These are phyloP conservation scores for Torrubiella hemipterigena DNA, from an alignment of 2,329 filamentous ascomycete genomes.

Conservation along the genomic window DNA sequence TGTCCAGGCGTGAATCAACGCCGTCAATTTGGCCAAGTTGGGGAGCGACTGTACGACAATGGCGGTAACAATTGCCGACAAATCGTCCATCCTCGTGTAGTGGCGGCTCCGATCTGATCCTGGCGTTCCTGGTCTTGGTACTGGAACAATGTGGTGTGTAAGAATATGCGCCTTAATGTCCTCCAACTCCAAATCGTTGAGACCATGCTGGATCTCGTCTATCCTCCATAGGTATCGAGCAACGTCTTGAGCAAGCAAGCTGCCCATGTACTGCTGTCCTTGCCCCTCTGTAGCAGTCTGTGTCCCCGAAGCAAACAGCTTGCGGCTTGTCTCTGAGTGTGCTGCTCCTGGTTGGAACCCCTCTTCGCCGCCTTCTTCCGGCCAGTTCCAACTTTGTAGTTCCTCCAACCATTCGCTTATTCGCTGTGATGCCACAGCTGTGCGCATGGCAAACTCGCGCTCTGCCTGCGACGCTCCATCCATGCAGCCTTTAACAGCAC, in stretches of 20 bases:
- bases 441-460: conserved; percentile 58
- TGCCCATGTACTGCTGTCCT: conserved; percentile 49
- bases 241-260: conserved; percentile 53
- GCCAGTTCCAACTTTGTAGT: conserved; percentile 49
- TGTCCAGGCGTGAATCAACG: conserved; percentile 67
- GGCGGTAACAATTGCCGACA: conserved; percentile 80
- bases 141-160: conserved; percentile 60
- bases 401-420: conserved; percentile 69
- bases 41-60: conserved; percentile 85
- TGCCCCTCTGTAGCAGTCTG: conserved; percentile 12
- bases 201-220: conserved; percentile 57
- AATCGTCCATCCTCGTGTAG: conserved; percentile 72
- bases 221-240: conserved; percentile 59
- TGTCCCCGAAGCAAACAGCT: conserved; percentile 15
- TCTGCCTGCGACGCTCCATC: conserved; percentile 51
- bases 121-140: conserved; percentile 24
- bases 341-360: conserved; percentile 40
- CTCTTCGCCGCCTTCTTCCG: conserved; percentile 30
- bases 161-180: conserved; percentile 84
- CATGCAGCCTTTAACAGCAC: conserved; percentile 45
- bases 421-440: conserved; percentile 57
- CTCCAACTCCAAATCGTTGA: conserved; percentile 64
- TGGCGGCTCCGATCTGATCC: conserved; percentile 17
- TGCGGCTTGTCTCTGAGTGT: too few relatives aligned
- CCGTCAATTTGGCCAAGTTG: conserved; percentile 60